These are phyloP conservation scores for Plenodomus biglobosus DNA, from an alignment of 2,329 filamentous ascomycete genomes.

Conservation along the genomic window DNA sequence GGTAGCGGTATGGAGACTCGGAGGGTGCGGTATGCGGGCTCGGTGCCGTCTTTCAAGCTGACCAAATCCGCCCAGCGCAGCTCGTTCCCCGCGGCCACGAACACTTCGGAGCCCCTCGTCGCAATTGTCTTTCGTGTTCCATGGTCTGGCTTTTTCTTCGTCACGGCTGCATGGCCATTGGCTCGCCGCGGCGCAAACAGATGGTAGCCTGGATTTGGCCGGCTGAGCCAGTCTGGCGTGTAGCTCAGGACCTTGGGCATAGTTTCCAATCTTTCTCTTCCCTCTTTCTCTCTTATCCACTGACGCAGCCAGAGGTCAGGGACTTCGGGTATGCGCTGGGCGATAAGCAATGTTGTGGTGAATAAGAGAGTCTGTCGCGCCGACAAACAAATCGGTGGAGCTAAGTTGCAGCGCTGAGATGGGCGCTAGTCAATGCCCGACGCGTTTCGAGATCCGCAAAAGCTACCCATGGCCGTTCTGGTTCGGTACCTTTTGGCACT, in stretches of 20 bases:
- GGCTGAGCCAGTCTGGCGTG: constrained; percentile 83
- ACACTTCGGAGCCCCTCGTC: constrained; percentile 80
- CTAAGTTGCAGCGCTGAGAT: too few relatives aligned
- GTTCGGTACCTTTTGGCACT: constrained; percentile 3
- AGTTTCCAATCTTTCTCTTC: too few relatives aligned
- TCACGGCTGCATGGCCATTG: constrained; percentile 30
- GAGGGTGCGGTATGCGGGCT: constrained; percentile 53
- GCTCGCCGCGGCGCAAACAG: constrained; percentile 66
- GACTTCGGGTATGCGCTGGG: constrained; percentile 4
- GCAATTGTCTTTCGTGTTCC: constrained; percentile 67
- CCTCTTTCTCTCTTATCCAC: neutral
- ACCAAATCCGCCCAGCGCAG: constrained; percentile 88
- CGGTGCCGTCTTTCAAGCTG: constrained; percentile 65
- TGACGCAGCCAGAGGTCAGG: neutral
- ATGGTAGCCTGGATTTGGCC: constrained; percentile 73
- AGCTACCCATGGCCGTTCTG: constrained; percentile 3
- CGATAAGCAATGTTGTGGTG: constrained; percentile 1
- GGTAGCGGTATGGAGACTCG: constrained; percentile 76
- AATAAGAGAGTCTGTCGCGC: neutral
- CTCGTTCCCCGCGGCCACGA: constrained; percentile 84
- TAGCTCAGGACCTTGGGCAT: constrained; percentile 89
- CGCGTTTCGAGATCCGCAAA: constrained; percentile 12
- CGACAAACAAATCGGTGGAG: constrained; percentile 8
- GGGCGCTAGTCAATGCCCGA: neutral
- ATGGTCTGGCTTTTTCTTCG: constrained; percentile 26